Base-by-base conservation (phyloP, 2,329 filamentous ascomycete genomes). In the Tothia fuscella region DNA sequence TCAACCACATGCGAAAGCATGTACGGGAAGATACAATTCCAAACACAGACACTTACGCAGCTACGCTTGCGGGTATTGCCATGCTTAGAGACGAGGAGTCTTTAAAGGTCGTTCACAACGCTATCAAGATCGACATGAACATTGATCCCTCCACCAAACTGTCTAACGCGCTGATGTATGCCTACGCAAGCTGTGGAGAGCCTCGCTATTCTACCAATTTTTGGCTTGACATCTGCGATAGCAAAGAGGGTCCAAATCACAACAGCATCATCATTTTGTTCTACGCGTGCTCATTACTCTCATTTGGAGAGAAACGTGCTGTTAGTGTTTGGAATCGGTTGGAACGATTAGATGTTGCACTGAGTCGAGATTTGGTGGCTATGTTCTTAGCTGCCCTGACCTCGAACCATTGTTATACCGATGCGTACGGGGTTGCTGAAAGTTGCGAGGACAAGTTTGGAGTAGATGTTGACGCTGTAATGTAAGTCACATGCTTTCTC, bases 1-100 rank as follows among this genome's bases (percentile, higher is more conserved):
- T 98, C 60, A 83, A 83, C 12, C 85, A 95, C 57, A 96, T 96
- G 88, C 82, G 87, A n/a, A 72, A 81, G 38, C 80, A 87, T 48
- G 68, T 72, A 19, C 74, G 79, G 44, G 63, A 64, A 3, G 62
- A 66, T 2, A 73, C 76, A 17, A 75, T 81, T 1, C 86, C 91
- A 0, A 79, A 70, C 3, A 61, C 74, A 7, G 78, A 84, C 33
- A 82, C 82, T 4, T 98, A 98, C 55, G 72, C 84, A 3, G 64
- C 71, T 25, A 88, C 80, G 47, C 80, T 96, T 44, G 74, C 83
- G 46, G 84, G 86, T 2, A 73, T 94, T 19, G 79, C 80, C 3
- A 63, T 65, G 22, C 68, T 68, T 6, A 63, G 59, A 12, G 77
- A 82, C 51, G 54, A 63, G 2, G 77, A 83, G 43, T 78, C 77